These are phyloP conservation scores for Pythium rhizo-oryzae DNA, from an alignment of 352 stramenopile species.

Conservation along the genomic window DNA sequence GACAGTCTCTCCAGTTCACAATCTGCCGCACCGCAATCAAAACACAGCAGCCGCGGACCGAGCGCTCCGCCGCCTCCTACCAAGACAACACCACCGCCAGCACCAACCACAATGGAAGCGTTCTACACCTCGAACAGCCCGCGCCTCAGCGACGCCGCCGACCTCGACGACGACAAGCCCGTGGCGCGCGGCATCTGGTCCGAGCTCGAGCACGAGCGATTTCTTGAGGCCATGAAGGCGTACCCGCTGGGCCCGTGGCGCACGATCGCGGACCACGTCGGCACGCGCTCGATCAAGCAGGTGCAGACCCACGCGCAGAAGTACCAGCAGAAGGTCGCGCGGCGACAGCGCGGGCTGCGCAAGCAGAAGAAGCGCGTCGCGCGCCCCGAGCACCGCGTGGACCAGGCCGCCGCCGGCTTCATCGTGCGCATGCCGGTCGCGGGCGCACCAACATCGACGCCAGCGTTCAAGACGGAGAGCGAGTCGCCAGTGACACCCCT, in stretches of 20 bases:
- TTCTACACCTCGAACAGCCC: slow-evolving; percentile 5
- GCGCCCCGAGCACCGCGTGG: slow-evolving; percentile 73
- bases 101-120: slow-evolving; percentile 23
- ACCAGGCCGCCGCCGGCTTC: slow-evolving; percentile 59
- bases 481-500: too few relatives aligned
- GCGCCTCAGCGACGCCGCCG: slow-evolving; percentile 9
- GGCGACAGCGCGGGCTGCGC: slow-evolving; percentile 71
- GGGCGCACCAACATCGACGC: too few relatives aligned
- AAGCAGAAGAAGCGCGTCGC: slow-evolving; percentile 88
- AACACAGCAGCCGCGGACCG: neutral
- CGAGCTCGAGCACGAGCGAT: slow-evolving; percentile 76
- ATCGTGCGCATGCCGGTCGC: slow-evolving; percentile 44
- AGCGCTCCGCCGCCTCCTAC: too few relatives aligned
- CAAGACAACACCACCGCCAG: neutral
- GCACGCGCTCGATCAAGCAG: slow-evolving; percentile 82
- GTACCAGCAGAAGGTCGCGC: slow-evolving; percentile 87
- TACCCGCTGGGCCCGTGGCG: slow-evolving; percentile 77
- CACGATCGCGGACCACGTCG: slow-evolving; percentile 74
- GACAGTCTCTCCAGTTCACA: slow-evolving; percentile 17
- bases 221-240: slow-evolving; percentile 83
- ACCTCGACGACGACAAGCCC: slow-evolving; percentile 28
- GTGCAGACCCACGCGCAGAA: slow-evolving; percentile 87
- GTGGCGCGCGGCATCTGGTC: slow-evolving; percentile 76
- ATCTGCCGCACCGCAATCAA: slow-evolving; percentile 13
- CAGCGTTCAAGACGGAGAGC: neutral